Base-by-base conservation (phyloP, 495 filamentous ascomycete species). In the Daldinia caldariorum region DNA sequence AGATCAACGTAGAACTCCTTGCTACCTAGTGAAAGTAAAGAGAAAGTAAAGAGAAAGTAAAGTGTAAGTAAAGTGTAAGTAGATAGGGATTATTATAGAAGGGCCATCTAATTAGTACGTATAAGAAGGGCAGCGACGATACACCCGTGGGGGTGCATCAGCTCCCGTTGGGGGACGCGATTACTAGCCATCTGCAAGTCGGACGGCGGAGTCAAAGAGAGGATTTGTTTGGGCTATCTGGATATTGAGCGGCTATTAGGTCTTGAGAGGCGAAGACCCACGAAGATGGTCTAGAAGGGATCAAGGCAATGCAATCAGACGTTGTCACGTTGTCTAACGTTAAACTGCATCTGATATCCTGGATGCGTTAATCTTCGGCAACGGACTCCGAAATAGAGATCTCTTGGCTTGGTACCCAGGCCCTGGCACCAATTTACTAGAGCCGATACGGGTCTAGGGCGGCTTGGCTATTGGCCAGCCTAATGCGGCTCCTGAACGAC, bases 361-460 rank as follows among this genome's bases (percentile, higher is more conserved):
- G 32, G 63, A 26, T 58, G 49, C 38, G 26, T 61, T 56, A 56
- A 73, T 73, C 57, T 73, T 73, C 70, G 70, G 70, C 70, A 73
- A 69, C 13, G 31, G 43, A 62, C 50, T 69, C 70, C 70, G 70
- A 73, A 73, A 66, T 60, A 66, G 6, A 72, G 64, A 72, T 72
- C 69, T 72, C 69, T 72, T 72, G 69, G 69, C 69, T 67, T 65
- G 20, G 18, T 67, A 39, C 69, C 66, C 56, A 64, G 53, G 62
- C 61, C 70, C 61, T 56, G 65, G 61, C 39, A 43, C 50, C 54
- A 63, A 68, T 61, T 68, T 68, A 64, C 55, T 64, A 68, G 63
- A 67, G 45, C 63, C 69, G 60, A 64, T 53, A 63, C 39, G 49
- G 55, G 55, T 57, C 39, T 60, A 58, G 53, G 31, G 35, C 10